Base-by-base conservation (phyloP, 495 filamentous ascomycete species). In the Lepidopterella palustris region DNA sequence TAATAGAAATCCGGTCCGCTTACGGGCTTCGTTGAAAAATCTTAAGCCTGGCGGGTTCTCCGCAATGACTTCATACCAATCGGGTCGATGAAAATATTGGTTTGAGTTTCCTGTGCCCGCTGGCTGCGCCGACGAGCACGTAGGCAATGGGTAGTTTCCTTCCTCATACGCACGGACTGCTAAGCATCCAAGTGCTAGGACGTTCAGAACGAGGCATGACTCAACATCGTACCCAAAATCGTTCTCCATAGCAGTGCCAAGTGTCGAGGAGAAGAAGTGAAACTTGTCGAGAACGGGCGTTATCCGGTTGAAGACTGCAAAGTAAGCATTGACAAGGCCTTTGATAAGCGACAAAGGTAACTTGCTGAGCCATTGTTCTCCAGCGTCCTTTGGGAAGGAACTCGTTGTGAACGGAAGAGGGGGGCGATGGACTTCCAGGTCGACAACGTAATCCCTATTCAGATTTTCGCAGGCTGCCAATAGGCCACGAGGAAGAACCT, bases 1-100 rank as follows among this genome's bases (percentile, higher is more conserved):
- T 48, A 64, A 53, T 15, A 63, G 54, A 35, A 67, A 63, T 6
- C 64, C 64, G 18, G 32, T 53, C 9, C 64, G 60, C 28, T 55
- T 61, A 11, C 64, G 56, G 9, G 57, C 60, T 51, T 67, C 64
- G 35, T 67, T 67, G 61, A 67, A 67, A 40, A 67, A 67, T 25
- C 35, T 47, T 25, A 67, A 57, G n/a, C 64, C 64, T 1, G 64
- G 54, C 6, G 64, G 61, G 20, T 58, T 48, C 13, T 67, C 64
- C 18, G 45, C 9, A 1, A 55, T 21, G 29, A 67, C 18, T 4
- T 53, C 40, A 28, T 67, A 63, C 64, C 64, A 67, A n/a, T 67
- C 61, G 10, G 64, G 64, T 5, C 29, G 45, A 15, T 42, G 26
- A 23, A 57, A 63, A 23, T 25, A 21, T 9, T 18, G 20, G 21